Base-by-base conservation (phyloP, 371 early-diverging fungal species). In the Rhizopus stolonifer region DNA sequence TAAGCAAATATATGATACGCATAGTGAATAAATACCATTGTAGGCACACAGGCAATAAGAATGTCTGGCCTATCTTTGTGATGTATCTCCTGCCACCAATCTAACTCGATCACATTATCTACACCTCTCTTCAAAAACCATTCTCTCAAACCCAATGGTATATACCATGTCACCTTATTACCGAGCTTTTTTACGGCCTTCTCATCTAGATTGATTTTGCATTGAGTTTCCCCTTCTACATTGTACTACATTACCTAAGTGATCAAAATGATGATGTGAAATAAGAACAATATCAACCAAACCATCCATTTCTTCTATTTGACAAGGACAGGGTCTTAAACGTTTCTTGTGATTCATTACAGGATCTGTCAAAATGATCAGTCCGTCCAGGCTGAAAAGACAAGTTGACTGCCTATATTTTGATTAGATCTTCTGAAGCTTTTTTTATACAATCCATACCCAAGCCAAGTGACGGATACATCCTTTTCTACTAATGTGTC, bases 61-160 rank as follows among this genome's bases (percentile, higher is more conserved):
- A 83, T 70, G 25, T 64, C 65, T 22, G 74, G 74, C 13, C 57
- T 52, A 31, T 56, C 66, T 22, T 70, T 69, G 44, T 81, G 80
- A 29, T 58, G 66, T 24, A 67, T 64, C 40, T 83, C 83, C 54
- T 82, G 79, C 83, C 81, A 85, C 83, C 83, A 85, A 49, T 83
- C 83, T n/a, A 83, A 55, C 50, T 85, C 86, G 24, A 82, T 67
- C 10, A 80, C 83, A 60, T 79, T 81, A 7, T 75, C 76, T 22
- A 85, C 68, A 13, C 79, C 79, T 51, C 64, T 58, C 39, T 69
- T 50, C 4, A 64, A 42, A 56, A 85, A 80, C 82, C 83, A 85
- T 19, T 64, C 61, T 29, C 69, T 60, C 19, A 85, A 49, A 2
- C 86, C 86, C 9, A 82, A 52, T 7, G 86, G 86, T 15, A 83